Percentiles rank a stretch among this genome's conserved stretches.
Conservation (phyloP, 2,329 filamentous ascomycete species). For the Mycosphaerella sp. region DNA sequence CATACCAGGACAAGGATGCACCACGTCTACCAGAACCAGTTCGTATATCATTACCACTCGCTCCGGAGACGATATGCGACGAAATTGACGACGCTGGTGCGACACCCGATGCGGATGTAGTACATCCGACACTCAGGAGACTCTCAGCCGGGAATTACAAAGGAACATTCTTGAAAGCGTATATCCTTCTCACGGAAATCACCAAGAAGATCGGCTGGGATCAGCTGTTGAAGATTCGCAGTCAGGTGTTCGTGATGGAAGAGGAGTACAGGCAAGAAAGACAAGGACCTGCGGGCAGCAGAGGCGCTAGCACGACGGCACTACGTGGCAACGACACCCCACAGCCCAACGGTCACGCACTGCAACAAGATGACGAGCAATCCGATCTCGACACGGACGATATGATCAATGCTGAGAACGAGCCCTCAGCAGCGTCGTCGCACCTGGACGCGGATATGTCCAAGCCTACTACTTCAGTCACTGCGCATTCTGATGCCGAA, state of each 20-base stretch:
- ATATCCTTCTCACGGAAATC: conserved; percentile 89
- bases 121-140: conserved; percentile 79
- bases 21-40: conserved; percentile 90
- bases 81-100: conserved; percentile 88
- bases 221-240: conserved; percentile 85
- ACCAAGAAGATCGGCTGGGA: conserved; percentile 98
- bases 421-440: conserved; percentile 27
- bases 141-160: conserved; percentile 85
- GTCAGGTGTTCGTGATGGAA: conserved; percentile 98
- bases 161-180: conserved; percentile 92
- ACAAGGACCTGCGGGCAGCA: conserved; percentile 48
- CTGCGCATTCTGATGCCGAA: conserved; percentile 29
- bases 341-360: conserved; percentile 39
- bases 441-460: conserved; percentile 32
- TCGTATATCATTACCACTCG: conserved; percentile 76
- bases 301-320: conserved; percentile 73
- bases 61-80: conserved; percentile 83
- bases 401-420: conserved; percentile 25
- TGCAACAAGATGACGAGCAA: conserved; percentile 34
- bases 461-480: conserved; percentile 32
- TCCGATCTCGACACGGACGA: conserved; percentile 33
- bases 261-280: conserved; percentile 94
- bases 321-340: conserved; percentile 61
- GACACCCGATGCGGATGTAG: conserved; percentile 71
- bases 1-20: conserved; percentile 96